Conservation (phyloP, 176 grass and related monocot genomes). For the Olyra latifolia region DNA sequence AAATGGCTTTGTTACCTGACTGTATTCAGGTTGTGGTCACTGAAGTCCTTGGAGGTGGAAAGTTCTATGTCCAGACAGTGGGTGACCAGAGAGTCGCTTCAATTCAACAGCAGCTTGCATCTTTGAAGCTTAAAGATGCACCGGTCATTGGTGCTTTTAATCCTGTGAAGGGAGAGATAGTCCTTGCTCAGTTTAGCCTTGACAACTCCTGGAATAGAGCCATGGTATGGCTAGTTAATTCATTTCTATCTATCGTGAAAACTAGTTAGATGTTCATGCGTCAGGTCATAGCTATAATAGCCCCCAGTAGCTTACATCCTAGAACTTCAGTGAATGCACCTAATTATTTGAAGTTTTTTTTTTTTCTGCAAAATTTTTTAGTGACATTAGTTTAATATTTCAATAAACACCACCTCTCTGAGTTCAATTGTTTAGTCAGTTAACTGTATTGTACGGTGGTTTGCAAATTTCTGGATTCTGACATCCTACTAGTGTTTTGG, state of each 20-base stretch:
- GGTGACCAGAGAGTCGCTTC: conserved; percentile 78
- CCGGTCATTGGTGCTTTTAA: conserved; percentile 90
- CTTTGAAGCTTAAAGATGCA: conserved; percentile 76
- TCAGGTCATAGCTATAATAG: background rate
- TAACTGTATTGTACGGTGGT: background rate
- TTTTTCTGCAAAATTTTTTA: background rate
- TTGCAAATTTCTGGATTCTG: background rate
- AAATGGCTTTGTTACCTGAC: background rate
- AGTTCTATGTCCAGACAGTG: conserved; percentile 92
- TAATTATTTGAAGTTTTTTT: background rate
- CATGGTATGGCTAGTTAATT: conserved; percentile 62
- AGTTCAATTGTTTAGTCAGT: background rate
- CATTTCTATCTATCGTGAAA: conserved; percentile 1
- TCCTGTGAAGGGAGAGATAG: conserved; percentile 83
- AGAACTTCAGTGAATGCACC: background rate
- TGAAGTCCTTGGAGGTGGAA: conserved; percentile 85
- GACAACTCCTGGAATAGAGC: conserved; percentile 99
- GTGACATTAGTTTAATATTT: background rate
- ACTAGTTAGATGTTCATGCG: background rate
- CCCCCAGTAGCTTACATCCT: background rate
- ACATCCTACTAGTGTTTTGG: background rate
- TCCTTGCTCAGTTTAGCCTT: conserved; percentile 79
- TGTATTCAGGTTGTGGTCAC: conserved; percentile 74
- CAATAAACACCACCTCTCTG: background rate
- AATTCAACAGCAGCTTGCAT: conserved; percentile 87